Evolutionary conservation across 768 basidiomycete species (phyloP).

Genomic region (Mrakia frigida): DNA sequence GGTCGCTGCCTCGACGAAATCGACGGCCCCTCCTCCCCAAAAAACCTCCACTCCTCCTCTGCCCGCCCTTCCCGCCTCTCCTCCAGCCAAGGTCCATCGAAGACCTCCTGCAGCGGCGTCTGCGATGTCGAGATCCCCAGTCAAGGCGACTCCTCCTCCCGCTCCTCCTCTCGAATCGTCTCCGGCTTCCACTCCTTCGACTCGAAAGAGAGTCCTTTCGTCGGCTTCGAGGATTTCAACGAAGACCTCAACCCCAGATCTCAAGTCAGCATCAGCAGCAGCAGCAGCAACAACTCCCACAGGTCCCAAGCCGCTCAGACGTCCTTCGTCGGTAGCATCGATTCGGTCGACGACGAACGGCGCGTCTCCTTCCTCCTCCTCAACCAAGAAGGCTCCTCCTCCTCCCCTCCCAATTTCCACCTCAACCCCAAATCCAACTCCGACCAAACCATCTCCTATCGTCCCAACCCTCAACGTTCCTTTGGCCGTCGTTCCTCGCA

Average conservation of each 20-base stretch:
- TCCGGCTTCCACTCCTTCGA: background rate
- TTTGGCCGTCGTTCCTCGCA: background rate
- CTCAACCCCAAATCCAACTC: background rate
- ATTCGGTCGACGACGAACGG: background rate
- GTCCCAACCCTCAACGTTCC: background rate
- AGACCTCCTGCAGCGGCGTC: slow-evolving; percentile 10
- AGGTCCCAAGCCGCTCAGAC: background rate
- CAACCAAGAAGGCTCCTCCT: background rate
- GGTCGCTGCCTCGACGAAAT: background rate
- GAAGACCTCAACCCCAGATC: slow-evolving; percentile 2
- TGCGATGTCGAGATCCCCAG: background rate
- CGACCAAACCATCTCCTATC: background rate
- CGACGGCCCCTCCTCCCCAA: background rate
- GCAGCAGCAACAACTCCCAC: background rate
- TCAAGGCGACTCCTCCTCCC: background rate
- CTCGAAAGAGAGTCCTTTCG: background rate
- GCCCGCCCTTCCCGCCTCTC: background rate
- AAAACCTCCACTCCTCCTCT: background rate
- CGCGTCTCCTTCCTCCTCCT: background rate
- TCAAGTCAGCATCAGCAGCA: background rate
- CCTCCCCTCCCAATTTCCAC: background rate
- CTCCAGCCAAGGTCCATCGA: background rate
- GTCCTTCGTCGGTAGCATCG: background rate
- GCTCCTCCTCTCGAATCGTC: background rate
- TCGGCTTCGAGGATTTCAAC: background rate